Conservation (phyloP, 352 stramenopile genomes). For the Globisporangium cederbergense region DNA sequence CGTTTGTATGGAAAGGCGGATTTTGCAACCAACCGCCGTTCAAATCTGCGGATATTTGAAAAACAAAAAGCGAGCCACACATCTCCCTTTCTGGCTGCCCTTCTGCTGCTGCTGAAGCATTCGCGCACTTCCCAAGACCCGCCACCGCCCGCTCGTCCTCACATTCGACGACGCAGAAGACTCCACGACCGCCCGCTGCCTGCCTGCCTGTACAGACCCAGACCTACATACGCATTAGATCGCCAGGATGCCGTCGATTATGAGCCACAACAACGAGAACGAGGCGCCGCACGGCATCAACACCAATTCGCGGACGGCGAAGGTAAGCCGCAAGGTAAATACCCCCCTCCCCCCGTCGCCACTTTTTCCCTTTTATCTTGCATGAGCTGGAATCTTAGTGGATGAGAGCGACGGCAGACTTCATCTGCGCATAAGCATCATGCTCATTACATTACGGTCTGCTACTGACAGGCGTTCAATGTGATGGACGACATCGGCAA, state of each 20-base stretch:
- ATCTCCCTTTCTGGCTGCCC: conserved; percentile 14
- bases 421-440: neutral
- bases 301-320: conserved; percentile 35
- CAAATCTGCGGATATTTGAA: conserved; percentile 10
- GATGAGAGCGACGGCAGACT: neutral
- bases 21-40: neutral
- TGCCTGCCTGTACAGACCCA: conserved; percentile 1
- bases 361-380: neutral
- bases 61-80: conserved; percentile 3
- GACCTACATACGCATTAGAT: no score
- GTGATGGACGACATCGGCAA: conserved; percentile 41
- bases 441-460: neutral
- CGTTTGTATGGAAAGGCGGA: conserved; percentile 6
- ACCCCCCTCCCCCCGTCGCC: neutral
- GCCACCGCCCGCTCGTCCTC: neutral
- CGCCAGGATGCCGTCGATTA: conserved; percentile 27
- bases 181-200: neutral
- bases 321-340: conserved; percentile 38
- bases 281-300: conserved; percentile 38
- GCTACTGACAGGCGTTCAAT: conserved; percentile 38
- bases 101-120: conserved; percentile 7
- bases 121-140: conserved; percentile 13
- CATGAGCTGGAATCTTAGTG: neutral
- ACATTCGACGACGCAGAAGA: neutral
- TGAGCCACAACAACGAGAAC: conserved; percentile 70